phyloP scores from a whole-genome alignment of 371 early-diverging fungal genomes.

The Zychaea mexicana region DNA sequence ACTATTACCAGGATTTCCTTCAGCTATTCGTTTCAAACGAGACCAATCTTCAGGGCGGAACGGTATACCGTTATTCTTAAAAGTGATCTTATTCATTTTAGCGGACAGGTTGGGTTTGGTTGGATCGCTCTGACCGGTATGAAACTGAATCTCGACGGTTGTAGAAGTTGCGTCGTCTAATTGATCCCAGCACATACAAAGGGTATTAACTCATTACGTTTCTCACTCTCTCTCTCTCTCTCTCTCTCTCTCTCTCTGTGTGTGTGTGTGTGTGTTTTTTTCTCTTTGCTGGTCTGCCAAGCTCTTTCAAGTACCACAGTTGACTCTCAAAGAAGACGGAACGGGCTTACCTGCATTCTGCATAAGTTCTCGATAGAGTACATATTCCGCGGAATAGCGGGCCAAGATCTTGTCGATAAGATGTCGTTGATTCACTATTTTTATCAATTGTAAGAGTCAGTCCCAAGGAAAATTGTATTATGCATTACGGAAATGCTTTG shows the following conservation, averaged over 20 bases:
- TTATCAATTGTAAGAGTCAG: not conserved
- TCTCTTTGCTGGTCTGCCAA: too few species aligned
- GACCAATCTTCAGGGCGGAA: slow-evolving; percentile 88
- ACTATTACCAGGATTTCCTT: slow-evolving; percentile 81
- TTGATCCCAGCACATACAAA: too few species aligned
- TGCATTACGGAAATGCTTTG: not conserved
- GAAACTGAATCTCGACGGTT: slow-evolving; percentile 60
- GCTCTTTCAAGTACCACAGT: too few species aligned
- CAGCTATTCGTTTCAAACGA: slow-evolving; percentile 84
- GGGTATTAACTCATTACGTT: too few species aligned
- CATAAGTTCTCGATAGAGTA: slow-evolving; percentile 76
- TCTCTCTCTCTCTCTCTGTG: too few species aligned
- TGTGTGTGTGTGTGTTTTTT: too few species aligned
- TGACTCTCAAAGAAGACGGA: too few species aligned
- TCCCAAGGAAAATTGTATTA: too few species aligned
- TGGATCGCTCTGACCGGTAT: slow-evolving; percentile 36
- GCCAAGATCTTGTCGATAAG: slow-evolving; percentile 94
- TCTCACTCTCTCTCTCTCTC: too few species aligned
- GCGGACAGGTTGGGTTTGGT: slow-evolving; percentile 49
- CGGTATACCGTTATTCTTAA: slow-evolving; percentile 85
- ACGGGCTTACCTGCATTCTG: slow-evolving; percentile 52
- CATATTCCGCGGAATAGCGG: slow-evolving; percentile 80
- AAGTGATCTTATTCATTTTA: slow-evolving; percentile 65
- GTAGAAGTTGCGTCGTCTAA: slow-evolving; percentile 68
- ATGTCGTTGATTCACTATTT: slow-evolving; percentile 77